These are phyloP conservation scores for Collybia sp. DNA, from an alignment of 768 basidiomycete genomes.

Conservation along the genomic window DNA sequence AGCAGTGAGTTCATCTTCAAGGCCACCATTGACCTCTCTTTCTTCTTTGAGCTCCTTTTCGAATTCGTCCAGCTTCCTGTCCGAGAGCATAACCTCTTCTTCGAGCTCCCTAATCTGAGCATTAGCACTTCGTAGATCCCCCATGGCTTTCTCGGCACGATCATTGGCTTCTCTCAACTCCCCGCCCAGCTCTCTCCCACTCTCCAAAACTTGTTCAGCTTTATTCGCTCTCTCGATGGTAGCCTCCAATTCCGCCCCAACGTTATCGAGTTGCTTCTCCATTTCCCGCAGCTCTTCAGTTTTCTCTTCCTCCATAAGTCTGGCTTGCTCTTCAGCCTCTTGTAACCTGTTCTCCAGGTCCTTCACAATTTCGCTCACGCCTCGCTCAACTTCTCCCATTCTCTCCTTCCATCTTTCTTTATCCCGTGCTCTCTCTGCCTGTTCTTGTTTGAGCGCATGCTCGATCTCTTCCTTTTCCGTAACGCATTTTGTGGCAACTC, in stretches of 20 bases:
- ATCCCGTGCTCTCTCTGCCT: slow-evolving; percentile 53
- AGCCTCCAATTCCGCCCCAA: slow-evolving; percentile 48
- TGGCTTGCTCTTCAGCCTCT: slow-evolving; percentile 44
- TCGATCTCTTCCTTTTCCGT: slow-evolving; percentile 42
- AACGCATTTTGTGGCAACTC: slow-evolving; percentile 39
- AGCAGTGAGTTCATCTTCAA: slow-evolving; percentile 39
- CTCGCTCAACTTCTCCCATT: slow-evolving; percentile 67
- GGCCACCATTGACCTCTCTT: slow-evolving; percentile 32
- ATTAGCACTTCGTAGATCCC: slow-evolving; percentile 57
- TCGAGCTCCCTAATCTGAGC: slow-evolving; percentile 57
- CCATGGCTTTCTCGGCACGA: slow-evolving; percentile 46
- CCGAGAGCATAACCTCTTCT: slow-evolving; percentile 49
- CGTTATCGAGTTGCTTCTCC: slow-evolving; percentile 38
- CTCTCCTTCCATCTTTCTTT: slow-evolving; percentile 68
- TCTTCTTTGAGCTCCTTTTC: slow-evolving; percentile 57
- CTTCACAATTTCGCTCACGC: slow-evolving; percentile 62
- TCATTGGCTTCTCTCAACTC: slow-evolving; percentile 65
- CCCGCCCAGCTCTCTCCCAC: slow-evolving; percentile 62
- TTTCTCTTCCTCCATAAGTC: slow-evolving; percentile 33
- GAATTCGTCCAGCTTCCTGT: slow-evolving; percentile 47
- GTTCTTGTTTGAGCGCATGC: slow-evolving; percentile 49
- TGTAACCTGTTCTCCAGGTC: slow-evolving; percentile 55
- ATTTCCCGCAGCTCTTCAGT: slow-evolving; percentile 35
- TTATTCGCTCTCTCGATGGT: slow-evolving; percentile 58
- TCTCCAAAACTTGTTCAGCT: slow-evolving; percentile 60